Conservation (phyloP, 2,329 filamentous ascomycete genomes). For the Diaporthe citriasiana region DNA sequence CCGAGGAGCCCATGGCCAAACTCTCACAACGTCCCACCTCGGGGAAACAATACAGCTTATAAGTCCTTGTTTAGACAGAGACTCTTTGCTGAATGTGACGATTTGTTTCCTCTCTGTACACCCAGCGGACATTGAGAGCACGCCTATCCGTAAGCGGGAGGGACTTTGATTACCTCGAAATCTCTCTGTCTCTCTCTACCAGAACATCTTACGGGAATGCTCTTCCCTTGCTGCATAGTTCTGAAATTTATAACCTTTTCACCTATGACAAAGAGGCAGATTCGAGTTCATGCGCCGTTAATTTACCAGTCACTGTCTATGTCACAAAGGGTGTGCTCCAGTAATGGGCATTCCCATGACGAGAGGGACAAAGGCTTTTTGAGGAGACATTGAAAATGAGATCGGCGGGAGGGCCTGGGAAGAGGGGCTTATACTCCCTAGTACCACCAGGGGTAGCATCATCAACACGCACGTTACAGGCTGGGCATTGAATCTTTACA, state of each 20-base stretch:
- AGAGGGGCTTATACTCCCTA: background rate
- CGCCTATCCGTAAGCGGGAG: background rate
- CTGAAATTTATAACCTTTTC: background rate
- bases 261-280: background rate
- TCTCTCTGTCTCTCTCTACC: no score
- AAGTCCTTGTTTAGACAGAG: background rate
- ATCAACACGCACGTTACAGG: background rate
- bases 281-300: background rate
- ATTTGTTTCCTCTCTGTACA: background rate
- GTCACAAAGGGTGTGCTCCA: background rate
- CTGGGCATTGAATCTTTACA: background rate
- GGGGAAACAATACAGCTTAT: background rate
- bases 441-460: slow-evolving; percentile 19
- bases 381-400: background rate
- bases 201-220: background rate
- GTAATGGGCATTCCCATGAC: background rate
- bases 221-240: no score
- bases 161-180: background rate
- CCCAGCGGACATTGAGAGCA: background rate
- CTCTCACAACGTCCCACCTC: background rate
- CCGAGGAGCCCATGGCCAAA: slow-evolving; percentile 10
- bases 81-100: background rate
- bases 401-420: background rate
- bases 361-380: background rate
- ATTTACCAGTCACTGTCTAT: background rate